phyloP scores from a whole-genome alignment of 345 rosid genomes.

The Mercurialis annua region DNA sequence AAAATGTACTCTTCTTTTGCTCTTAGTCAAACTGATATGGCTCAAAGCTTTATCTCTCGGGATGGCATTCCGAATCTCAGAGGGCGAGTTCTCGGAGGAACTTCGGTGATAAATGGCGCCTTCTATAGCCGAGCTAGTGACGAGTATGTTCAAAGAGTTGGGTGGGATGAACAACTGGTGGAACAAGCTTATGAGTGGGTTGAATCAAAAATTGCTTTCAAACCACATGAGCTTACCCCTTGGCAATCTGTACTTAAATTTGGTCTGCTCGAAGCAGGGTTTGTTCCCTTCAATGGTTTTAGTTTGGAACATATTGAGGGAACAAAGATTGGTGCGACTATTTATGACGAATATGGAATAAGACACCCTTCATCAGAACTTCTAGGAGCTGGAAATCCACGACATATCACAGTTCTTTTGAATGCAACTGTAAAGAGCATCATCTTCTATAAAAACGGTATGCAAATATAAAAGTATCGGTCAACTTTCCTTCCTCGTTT shows the following conservation, averaged over 20 bases:
- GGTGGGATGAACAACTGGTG: slow-evolving; percentile 60
- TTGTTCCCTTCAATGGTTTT: slow-evolving; percentile 60
- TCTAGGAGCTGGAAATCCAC: slow-evolving; percentile 46
- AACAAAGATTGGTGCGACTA: slow-evolving; percentile 70
- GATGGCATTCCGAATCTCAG: slow-evolving; percentile 52
- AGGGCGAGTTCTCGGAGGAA: slow-evolving; percentile 73
- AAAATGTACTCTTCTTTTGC: slow-evolving; percentile 47
- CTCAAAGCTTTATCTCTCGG: slow-evolving; percentile 52
- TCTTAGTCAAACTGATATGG: slow-evolving; percentile 51
- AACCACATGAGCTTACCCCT: slow-evolving; percentile 49
- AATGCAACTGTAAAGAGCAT: slow-evolving; percentile 57
- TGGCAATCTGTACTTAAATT: slow-evolving; percentile 63
- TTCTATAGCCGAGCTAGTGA: slow-evolving; percentile 69
- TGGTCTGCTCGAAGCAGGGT: slow-evolving; percentile 72
- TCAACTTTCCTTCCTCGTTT: no score
- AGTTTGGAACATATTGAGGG: slow-evolving; percentile 64
- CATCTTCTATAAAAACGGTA: slow-evolving; percentile 39
- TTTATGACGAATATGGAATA: slow-evolving; percentile 52
- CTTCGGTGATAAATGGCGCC: slow-evolving; percentile 64
- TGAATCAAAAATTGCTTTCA: slow-evolving; percentile 59
- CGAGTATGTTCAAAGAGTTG: slow-evolving; percentile 43
- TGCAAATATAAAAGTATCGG: background rate
- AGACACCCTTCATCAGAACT: slow-evolving; percentile 77
- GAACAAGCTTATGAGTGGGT: slow-evolving; percentile 66
- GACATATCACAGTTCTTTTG: slow-evolving; percentile 47